Conservation (phyloP, 345 rosid genomes). For the Gossypioides kirkii region DNA sequence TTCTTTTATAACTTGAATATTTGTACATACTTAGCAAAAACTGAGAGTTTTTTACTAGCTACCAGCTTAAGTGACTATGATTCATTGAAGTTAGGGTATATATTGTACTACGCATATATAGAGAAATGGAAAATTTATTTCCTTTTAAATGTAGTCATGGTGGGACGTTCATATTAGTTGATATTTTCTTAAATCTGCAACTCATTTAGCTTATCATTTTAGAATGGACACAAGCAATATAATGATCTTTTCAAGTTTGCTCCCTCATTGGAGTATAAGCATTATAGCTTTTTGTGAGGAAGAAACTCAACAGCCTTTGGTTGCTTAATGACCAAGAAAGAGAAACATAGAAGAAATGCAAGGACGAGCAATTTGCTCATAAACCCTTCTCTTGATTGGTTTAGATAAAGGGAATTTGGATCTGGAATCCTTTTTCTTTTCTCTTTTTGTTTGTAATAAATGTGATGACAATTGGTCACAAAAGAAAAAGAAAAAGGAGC, state of each 20-base stretch:
- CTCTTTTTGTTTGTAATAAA: not conserved
- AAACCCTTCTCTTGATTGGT: not conserved
- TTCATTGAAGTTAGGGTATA: not conserved
- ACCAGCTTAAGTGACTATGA: not conserved
- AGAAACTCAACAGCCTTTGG: not conserved
- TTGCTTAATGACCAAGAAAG: slow-evolving; percentile 16
- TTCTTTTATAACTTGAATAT: not conserved
- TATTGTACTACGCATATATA: not conserved
- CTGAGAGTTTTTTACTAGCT: not conserved
- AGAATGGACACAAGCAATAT: not conserved
- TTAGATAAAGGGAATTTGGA: not conserved
- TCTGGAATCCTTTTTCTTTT: not conserved
- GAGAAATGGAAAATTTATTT: slow-evolving; percentile 7
- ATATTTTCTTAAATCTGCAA: not conserved
- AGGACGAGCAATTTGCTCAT: not conserved
- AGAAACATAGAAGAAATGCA: not conserved
- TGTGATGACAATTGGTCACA: not conserved
- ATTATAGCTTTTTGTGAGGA: not conserved
- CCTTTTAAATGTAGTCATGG: not conserved
- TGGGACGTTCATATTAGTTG: not conserved
- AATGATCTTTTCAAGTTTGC: not conserved
- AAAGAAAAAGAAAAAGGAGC: not conserved
- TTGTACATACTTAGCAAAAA: not conserved
- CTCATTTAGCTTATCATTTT: too few species aligned
- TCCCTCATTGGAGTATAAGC: not conserved